phyloP scores from a whole-genome alignment of 345 rosid genomes.

The Anacardium occidentale region DNA sequence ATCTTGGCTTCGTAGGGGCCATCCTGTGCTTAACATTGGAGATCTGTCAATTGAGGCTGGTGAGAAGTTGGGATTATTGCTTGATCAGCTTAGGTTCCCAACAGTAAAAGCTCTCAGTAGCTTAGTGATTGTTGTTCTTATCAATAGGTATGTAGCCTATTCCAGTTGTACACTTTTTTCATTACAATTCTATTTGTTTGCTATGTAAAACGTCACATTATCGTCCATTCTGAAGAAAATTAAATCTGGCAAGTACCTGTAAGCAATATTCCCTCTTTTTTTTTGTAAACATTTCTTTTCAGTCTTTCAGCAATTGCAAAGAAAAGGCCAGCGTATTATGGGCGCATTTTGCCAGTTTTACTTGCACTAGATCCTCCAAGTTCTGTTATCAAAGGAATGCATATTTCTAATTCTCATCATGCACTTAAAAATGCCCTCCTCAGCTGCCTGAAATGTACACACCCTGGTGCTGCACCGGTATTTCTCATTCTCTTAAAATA shows the following conservation, averaged over 20 bases:
- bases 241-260: not conserved
- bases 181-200: not conserved
- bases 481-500: slow-evolving; percentile 23
- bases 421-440: slow-evolving; percentile 71
- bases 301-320: slow-evolving; percentile 87
- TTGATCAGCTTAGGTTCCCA: slow-evolving; percentile 92
- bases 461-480: slow-evolving; percentile 98
- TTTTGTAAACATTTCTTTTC: slow-evolving; percentile 32
- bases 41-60: slow-evolving; percentile 92
- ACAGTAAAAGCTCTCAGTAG: slow-evolving; percentile 71
- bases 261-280: not conserved
- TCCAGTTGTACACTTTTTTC: slow-evolving; percentile 12
- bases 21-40: slow-evolving; percentile 79
- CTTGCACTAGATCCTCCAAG: slow-evolving; percentile 80
- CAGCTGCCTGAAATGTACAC: slow-evolving; percentile 76
- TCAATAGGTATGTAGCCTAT: slow-evolving; percentile 53
- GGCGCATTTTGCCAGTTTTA: slow-evolving; percentile 88
- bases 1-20: slow-evolving; percentile 84
- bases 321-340: slow-evolving; percentile 83
- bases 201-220: not conserved
- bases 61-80: slow-evolving; percentile 70
- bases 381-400: slow-evolving; percentile 55
- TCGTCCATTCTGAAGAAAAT: not conserved
- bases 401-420: slow-evolving; percentile 58
- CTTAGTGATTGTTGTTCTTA: slow-evolving; percentile 63